Conservation (phyloP, 805 yeast species). For the Nakazawaea peltata region DNA sequence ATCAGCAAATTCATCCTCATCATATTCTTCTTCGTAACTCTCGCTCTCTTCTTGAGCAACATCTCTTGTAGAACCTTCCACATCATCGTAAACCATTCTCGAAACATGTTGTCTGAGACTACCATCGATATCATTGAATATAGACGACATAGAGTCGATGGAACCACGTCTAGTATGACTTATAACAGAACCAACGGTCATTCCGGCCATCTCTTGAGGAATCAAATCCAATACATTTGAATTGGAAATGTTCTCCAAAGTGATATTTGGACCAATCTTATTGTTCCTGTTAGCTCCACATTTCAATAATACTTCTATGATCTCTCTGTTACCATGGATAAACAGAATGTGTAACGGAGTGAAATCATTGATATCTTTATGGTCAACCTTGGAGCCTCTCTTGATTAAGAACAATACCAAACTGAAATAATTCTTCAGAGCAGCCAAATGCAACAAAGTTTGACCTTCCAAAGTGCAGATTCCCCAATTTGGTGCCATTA, state of each 20-base stretch:
- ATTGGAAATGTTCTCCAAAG: constrained; percentile 32
- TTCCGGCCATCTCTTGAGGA: constrained; percentile 6
- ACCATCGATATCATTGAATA: constrained; percentile 15
- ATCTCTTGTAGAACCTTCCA: constrained; percentile 2
- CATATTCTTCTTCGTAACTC: constrained; percentile 12
- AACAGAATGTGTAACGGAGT: constrained; percentile 89
- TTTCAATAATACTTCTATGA: constrained; percentile 52
- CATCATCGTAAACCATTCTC: too few species aligned
- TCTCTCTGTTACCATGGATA: constrained; percentile 60
- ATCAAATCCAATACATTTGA: constrained; percentile 28
- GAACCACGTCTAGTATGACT: constrained; percentile 13
- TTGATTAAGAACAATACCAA: constrained; percentile 58
- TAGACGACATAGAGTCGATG: constrained; percentile 17
- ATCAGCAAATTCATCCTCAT: constrained; percentile 11
- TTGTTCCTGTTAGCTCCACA: constrained; percentile 54
- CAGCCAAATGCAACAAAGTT: constrained; percentile 79
- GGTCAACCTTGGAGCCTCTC: constrained; percentile 58
- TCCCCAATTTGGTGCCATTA: constrained; percentile 63
- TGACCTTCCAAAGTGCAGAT: constrained; percentile 80
- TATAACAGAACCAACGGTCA: constrained; percentile 2
- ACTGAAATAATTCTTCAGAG: constrained; percentile 60
- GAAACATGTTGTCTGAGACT: constrained; percentile 16
- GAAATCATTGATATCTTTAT: constrained; percentile 70
- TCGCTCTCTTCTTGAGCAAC: neutral
- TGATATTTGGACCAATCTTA: constrained; percentile 42